Conservation (phyloP, 768 basidiomycete genomes). For the Macrolepiota albuminosa region DNA sequence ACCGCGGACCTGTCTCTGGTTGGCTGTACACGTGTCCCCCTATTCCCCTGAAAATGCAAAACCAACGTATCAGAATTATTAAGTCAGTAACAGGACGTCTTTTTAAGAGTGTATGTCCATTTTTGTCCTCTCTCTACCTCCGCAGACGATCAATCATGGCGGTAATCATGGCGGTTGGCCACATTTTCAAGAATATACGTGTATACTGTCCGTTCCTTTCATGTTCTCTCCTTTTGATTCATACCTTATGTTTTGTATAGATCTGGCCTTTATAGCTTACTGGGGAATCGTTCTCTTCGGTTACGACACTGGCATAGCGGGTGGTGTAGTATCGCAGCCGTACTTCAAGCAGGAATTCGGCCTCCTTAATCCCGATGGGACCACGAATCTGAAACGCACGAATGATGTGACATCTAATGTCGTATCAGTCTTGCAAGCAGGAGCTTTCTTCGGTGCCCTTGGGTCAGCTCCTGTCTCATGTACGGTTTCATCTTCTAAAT, state of each 20-base stretch:
- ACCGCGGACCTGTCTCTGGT: neutral
- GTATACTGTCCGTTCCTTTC: constrained; percentile 30
- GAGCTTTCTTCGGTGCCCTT: constrained; percentile 85
- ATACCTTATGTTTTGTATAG: constrained; percentile 27
- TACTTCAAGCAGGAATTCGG: constrained; percentile 66
- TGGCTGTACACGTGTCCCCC: neutral
- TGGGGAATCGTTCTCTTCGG: constrained; percentile 84
- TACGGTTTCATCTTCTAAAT: constrained; percentile 25
- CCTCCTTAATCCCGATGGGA: constrained; percentile 41
- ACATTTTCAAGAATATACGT: constrained; percentile 42
- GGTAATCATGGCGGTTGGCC: neutral
- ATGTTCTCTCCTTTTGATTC: neutral
- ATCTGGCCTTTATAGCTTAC: constrained; percentile 70
- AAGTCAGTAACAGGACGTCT: neutral
- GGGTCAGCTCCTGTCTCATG: constrained; percentile 67
- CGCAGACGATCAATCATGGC: neutral
- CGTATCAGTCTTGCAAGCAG: constrained; percentile 83
- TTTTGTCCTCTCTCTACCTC: neutral
- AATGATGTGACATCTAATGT: constrained; percentile 74
- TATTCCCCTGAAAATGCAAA: neutral
- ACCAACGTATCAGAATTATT: neutral
- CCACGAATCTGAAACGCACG: constrained; percentile 26
- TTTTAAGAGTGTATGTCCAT: neutral
- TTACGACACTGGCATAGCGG: constrained; percentile 55
- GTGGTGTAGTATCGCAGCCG: constrained; percentile 51